A percentile compares a stretch with the other conserved stretches of the same genome.
Evolutionary conservation across 176 grass and related monocot species (phyloP).

Genomic region (Raddia guianensis): DNA sequence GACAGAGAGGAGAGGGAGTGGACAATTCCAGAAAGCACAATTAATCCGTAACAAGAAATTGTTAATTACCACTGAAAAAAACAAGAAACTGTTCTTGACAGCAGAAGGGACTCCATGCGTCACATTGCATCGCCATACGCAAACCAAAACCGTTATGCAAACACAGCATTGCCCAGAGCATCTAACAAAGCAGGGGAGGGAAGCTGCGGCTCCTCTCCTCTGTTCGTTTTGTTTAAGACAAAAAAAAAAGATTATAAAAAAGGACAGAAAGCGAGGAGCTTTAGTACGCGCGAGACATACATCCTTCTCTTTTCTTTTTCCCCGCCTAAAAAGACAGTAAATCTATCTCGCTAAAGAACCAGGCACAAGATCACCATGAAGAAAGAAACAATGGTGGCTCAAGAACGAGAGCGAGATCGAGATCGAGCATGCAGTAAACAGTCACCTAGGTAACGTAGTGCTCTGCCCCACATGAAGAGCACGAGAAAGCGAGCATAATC

Average conservation of each 20-base stretch:
- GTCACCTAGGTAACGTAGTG: neutral
- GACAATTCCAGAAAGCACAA: neutral
- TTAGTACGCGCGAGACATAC: neutral
- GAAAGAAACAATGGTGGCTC: neutral
- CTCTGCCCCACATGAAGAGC: neutral
- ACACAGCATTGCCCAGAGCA: neutral
- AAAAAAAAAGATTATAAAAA: neutral
- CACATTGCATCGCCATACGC: neutral
- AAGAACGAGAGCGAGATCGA: neutral
- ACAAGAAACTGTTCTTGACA: neutral
- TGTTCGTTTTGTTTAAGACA: constrained; percentile 6
- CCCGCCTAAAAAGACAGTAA: constrained; percentile 3
- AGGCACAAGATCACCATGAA: neutral
- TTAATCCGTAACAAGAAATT: neutral
- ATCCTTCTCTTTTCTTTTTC: neutral
- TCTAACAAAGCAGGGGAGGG: neutral
- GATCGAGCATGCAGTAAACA: neutral
- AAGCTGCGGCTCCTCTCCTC: neutral
- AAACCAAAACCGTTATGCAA: neutral
- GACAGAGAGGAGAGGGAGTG: neutral
- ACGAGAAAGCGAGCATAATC: neutral
- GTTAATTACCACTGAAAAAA: too few relatives aligned
- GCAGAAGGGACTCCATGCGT: neutral
- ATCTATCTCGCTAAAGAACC: constrained; percentile 11
- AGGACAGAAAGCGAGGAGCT: neutral